Evolutionary conservation across 179 eudicot genomes (phyloP), one percentile per base, ranked within the genome.

Genomic region (Silene coronaria): DNA sequence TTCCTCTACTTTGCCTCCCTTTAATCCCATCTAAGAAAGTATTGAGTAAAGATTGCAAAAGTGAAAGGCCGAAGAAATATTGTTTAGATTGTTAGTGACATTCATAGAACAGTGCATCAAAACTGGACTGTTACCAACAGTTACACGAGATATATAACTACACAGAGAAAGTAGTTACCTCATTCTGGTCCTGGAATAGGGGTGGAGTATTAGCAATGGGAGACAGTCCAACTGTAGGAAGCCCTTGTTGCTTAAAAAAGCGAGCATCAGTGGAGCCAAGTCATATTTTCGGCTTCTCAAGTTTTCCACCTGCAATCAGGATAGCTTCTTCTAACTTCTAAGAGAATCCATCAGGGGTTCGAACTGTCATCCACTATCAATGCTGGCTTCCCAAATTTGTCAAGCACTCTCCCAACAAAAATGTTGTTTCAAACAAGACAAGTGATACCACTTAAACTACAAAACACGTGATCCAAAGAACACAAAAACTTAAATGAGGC

Each of bases 151-250:
- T 28, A 28, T 28, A 28, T 28, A 28, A 28, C 1, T 28, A 28
- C 30, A 28, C 2, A 61, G 32, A 28, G 70, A 69, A 36, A 8
- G 8, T 17, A 27, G 30, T 48, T 75, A 94, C 98, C 98, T 92
- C 97, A 60, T 94, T 92, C 84, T 91, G 97, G 83, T 91, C 97
- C 75, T 94, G 98, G 76, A 94, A 88, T 72, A 93, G 82, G 78
- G 87, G 80, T 5, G 96, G 98, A 85, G 97, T 93, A 84, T 90
- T 90, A 2, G 92, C 91, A 87, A 93, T 91, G 62, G 96, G 98
- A 55, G 96, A 93, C 81, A 93, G 91, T 67, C 98, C 98, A 76
- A 93, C 85, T 28, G 96, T 93, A 36, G 96, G 97, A 36, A 93
- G 46, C 63, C 98, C 97, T 3, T 16, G 84, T 55, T 76, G 77